Evolutionary conservation across 1,284 basidiomycete species (phyloP), one percentile per base, ranked within the genome.

Genomic region (Sporisorium scitamineum): DNA sequence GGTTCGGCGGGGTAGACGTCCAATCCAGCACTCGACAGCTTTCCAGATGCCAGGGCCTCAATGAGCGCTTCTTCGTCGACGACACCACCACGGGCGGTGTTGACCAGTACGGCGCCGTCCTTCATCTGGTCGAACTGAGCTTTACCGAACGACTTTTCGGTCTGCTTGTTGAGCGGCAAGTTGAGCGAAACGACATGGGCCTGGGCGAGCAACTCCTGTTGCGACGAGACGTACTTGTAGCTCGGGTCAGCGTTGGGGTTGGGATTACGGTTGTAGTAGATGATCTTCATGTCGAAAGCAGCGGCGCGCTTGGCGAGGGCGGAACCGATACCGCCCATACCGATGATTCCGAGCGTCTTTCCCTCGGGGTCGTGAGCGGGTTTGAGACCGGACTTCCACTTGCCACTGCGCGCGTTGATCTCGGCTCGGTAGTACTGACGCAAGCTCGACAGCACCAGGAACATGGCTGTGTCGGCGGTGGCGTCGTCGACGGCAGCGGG

Each of bases 1-100:
- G 74, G 74, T 32, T 76, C 74, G 13, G 63, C 73, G 16, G 73
- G 73, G 88, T 90, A 97, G 39, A 96, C 94, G 79, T 97, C 95
- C 32, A 97, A 88, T n/a, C 95, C 95, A n/a, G 93, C 79, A 24
- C 92, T 94, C 81, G 61, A 55, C 54, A 73, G 72, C 47, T 48
- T 63, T 27, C 69, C 74, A 11, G 59, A 57, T 42, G 78, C 62
- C 26, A 83, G 65, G 1, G 81, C 81, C 2, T 64, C 55, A n/a
- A 79, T 79, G 31, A 83, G 63, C 9, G 76, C 81, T 39, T 74
- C 51, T 69, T 88, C 87, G 59, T 88, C 86, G 18, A 88, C 81
- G 20, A 88, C 86, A 3, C 85, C 86, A 0, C 88, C 88, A 44
- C 88, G 80, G 3, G 87, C 85, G 1, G 87, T 88, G 79, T 89